Evolutionary conservation across 805 yeast genomes (phyloP), one percentile per base, ranked within the genome.

Genomic region (Saccharomycopsis fermentans): DNA sequence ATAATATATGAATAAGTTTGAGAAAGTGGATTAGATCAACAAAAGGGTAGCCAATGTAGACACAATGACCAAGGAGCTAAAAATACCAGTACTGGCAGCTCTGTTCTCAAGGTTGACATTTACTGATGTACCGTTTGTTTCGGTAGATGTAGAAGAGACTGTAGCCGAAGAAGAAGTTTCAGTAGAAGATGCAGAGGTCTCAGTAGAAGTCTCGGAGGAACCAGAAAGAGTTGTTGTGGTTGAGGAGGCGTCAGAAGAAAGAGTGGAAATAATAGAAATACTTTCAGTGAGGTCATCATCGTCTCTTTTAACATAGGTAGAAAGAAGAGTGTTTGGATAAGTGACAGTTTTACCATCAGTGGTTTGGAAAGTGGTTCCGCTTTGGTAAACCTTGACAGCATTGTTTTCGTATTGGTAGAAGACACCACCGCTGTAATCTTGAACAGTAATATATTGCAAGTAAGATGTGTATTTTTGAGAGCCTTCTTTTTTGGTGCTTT

Each of bases 361-460:
- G 14, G 54, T 48, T 21, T 48, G 36, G 29, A 39, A 48, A 8
- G 53, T 55, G n/a, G 35, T 24, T 6, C 61, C 61, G 24, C 35
- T 19, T 21, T 32, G 52, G 47, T 29, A 37, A 29, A 55, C 36
- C 34, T 55, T 52, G 57, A 55, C 34, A 17, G 40, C 51, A 17
- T 36, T 36, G 17, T 55, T 50, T 39, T 19, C 52, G 26, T 34
- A 36, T 16, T 43, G 36, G 52, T 59, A 59, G 50, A 21, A 56
- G 17, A 54, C 57, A 24, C 59, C 62, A 6, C 62, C 62, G 48
- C 59, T 32, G 52, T 47, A 56, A 27, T 59, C 62, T 26, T 39
- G 48, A 4, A 59, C 61, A 16, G 36, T 36, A 40, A 59, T 52
- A 21, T 37, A 27, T 26, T 55, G 36, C 51, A 59, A 36, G 54